phyloP scores from a whole-genome alignment of 495 filamentous ascomycete species.

The Penicillium robsamsonii region DNA sequence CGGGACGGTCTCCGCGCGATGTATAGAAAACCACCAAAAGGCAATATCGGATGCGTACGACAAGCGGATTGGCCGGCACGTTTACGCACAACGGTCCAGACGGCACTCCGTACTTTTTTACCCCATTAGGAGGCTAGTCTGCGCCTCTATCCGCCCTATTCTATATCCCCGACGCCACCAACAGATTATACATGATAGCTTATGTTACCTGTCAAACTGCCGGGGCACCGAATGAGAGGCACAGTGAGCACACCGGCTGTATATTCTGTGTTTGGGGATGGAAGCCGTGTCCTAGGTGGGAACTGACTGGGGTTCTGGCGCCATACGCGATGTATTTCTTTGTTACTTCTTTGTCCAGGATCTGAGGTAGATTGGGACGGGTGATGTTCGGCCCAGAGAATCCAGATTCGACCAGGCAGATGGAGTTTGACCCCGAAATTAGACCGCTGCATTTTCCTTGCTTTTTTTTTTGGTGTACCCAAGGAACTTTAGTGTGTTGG shows the following conservation, averaged over 20 bases:
- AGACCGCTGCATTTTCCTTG: not conserved
- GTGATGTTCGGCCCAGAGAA: conserved; percentile 2
- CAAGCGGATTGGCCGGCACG: conserved; percentile 15
- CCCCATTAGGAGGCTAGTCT: conserved; percentile 13
- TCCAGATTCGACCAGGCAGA: not conserved
- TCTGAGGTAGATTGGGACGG: conserved; percentile 1
- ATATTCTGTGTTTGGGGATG: not conserved
- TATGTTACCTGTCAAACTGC: conserved; percentile 1
- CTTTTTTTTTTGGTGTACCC: not conserved
- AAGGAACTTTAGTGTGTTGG: not conserved
- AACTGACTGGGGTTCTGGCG: conserved; percentile 9
- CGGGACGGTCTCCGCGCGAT: conserved; percentile 17
- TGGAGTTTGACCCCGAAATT: conserved; percentile 11
- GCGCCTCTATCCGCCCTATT: conserved; percentile 8
- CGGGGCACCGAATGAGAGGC: not conserved
- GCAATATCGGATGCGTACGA: not conserved
- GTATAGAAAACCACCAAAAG: conserved; percentile 12
- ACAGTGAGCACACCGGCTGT: not conserved
- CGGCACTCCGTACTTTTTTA: conserved; percentile 11
- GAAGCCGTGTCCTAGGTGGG: not conserved
- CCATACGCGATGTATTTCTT: conserved; percentile 16
- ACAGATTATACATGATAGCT: not conserved
- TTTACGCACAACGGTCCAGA: conserved; percentile 24
- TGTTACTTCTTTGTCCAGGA: conserved; percentile 10
- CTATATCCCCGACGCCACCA: conserved; percentile 21